Evolutionary conservation across 139 green algal genomes (phyloP).

Genomic region (Chlamydomonas incerta): DNA sequence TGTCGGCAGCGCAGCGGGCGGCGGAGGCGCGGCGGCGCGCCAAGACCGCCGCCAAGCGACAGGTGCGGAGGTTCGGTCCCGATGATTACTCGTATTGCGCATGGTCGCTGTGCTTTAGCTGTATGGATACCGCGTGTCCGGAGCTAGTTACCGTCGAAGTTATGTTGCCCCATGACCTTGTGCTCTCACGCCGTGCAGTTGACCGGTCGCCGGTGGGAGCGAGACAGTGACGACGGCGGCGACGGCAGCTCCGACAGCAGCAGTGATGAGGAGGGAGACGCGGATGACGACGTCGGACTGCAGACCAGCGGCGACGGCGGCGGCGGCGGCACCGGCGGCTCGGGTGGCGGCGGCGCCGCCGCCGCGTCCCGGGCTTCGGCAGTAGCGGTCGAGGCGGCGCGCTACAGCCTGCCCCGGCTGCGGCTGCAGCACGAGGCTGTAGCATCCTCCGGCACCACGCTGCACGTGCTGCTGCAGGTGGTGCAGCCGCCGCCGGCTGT

Average conservation of each 20-base stretch:
- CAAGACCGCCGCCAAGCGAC: background rate
- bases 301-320: no score
- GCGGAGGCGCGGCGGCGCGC: background rate
- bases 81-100: no score
- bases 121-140: no score
- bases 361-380: no score
- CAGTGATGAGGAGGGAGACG: background rate
- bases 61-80: no score
- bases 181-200: no score
- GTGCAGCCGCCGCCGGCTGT: background rate
- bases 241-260: background rate
- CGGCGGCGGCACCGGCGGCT: no score
- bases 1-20: background rate
- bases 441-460: background rate
- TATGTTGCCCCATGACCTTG: no score
- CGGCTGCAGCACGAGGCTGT: conserved; percentile 24
- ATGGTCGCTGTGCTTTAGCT: background rate
- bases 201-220: background rate
- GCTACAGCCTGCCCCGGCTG: conserved; percentile 7
- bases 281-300: background rate
- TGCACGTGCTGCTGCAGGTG: conserved; percentile 18
- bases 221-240: background rate
- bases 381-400: background rate
- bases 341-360: no score
- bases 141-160: no score